These are phyloP conservation scores for Boletus holoroseus DNA, from an alignment of 1,284 basidiomycete genomes.

Conservation along the genomic window DNA sequence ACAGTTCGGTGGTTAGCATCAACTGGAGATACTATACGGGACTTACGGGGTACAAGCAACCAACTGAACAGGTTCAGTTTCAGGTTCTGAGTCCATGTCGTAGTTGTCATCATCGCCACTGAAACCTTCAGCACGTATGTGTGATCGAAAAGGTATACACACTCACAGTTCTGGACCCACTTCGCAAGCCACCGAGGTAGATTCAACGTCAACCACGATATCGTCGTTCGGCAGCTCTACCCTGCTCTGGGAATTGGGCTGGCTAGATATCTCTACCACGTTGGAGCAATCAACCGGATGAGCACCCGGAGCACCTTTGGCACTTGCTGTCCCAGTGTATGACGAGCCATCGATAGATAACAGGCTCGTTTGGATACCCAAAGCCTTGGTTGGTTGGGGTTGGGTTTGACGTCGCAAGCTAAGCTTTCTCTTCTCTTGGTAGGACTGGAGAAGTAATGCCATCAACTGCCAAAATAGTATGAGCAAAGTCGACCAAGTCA, in stretches of 20 bases:
- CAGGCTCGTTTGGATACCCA: constrained; percentile 26
- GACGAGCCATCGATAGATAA: not conserved
- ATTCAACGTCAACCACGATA: not conserved
- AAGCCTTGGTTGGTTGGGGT: constrained; percentile 11
- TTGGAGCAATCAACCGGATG: not conserved
- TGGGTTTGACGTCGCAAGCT: constrained; percentile 1
- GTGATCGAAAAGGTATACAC: not conserved
- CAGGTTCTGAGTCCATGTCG: not conserved
- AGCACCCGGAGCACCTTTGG: not conserved
- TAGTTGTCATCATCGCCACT: constrained; percentile 1
- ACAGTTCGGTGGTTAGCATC: not conserved
- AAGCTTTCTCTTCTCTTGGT: constrained; percentile 24
- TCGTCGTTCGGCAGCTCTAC: not conserved
- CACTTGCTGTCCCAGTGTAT: not conserved
- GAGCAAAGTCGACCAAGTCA: constrained; percentile 2
- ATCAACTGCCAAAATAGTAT: constrained; percentile 22
- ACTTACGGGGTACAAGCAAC: constrained; percentile 20
- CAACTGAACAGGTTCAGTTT: not conserved
- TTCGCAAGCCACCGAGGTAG: not conserved
- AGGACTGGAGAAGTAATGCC: constrained; percentile 25
- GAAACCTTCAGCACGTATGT: constrained; percentile 1
- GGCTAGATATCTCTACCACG: not conserved
- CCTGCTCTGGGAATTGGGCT: not conserved
- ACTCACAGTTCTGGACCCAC: constrained; percentile 11
- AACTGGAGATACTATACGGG: not conserved